These are phyloP conservation scores for Hypoxylon lenormandii DNA, from an alignment of 495 filamentous ascomycete species.

Conservation along the genomic window DNA sequence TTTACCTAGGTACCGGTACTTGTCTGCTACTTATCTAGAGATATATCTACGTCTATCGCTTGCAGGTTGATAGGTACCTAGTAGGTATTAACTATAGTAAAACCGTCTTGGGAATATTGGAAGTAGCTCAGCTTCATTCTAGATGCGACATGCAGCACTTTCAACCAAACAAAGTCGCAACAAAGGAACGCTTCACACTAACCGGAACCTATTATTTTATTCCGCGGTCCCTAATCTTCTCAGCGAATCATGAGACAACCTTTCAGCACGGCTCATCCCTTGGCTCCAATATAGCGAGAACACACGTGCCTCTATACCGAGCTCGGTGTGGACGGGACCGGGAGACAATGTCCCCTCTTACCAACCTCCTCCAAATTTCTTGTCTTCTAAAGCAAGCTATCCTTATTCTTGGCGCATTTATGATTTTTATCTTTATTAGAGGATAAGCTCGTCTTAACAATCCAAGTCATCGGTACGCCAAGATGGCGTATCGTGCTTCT, in stretches of 20 bases:
- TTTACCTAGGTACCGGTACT: too few relatives aligned
- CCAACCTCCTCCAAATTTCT: neutral
- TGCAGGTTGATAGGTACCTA: too few relatives aligned
- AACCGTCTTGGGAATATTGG: too few relatives aligned
- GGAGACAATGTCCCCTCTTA: neutral
- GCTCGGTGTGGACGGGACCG: constrained; percentile 19
- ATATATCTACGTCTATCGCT: too few relatives aligned
- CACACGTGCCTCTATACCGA: constrained; percentile 36
- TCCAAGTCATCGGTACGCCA: constrained; percentile 4
- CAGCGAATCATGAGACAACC: constrained; percentile 14
- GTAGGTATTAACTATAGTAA: too few relatives aligned
- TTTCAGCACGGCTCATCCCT: constrained; percentile 16
- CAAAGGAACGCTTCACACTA: too few relatives aligned
- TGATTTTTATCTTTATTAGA: neutral
- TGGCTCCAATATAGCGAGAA: neutral
- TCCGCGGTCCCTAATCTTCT: too few relatives aligned
- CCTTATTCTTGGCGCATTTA: neutral
- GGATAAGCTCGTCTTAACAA: neutral
- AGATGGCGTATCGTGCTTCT: constrained; percentile 17
- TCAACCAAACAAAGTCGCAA: too few relatives aligned
- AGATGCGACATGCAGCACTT: too few relatives aligned
- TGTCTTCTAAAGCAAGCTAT: neutral
- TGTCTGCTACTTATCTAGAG: too few relatives aligned
- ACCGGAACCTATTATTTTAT: too few relatives aligned
- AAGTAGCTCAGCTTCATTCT: too few relatives aligned